These are phyloP conservation scores for Pichia membranifaciens DNA, from an alignment of 805 yeast genomes.

Conservation along the genomic window DNA sequence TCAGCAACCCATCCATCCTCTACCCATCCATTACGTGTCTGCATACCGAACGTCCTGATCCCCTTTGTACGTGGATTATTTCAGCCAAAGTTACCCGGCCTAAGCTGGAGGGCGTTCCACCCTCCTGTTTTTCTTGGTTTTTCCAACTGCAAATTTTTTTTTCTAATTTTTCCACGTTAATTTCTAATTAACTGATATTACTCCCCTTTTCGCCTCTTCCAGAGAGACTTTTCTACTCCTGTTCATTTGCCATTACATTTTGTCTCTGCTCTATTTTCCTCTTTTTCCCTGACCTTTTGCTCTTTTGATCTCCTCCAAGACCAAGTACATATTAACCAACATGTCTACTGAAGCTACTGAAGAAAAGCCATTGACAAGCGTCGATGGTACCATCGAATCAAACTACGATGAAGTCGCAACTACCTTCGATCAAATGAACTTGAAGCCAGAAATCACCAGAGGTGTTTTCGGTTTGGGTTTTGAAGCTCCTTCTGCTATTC, in stretches of 20 bases:
- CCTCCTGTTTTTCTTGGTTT: not conserved
- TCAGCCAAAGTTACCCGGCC: constrained; percentile 9
- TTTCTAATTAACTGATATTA: no score
- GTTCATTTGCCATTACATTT: not conserved
- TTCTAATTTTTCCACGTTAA: no score
- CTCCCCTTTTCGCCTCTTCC: not conserved
- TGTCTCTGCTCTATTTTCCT: no score
- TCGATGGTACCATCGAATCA: constrained; percentile 68
- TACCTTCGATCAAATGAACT: constrained; percentile 71
- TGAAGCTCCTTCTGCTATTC: constrained; percentile 95
- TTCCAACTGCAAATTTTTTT: no score
- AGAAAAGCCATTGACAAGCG: constrained; percentile 27
- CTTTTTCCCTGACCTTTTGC: no score
- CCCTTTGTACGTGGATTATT: no score
- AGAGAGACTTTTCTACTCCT: not conserved
- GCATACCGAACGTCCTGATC: no score
- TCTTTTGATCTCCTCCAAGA: not conserved
- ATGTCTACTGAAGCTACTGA: constrained; percentile 48
- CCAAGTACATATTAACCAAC: not conserved
- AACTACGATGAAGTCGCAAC: constrained; percentile 90
- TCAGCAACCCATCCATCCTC: not conserved
- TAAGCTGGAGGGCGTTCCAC: not conserved
- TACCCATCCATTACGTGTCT: no score
- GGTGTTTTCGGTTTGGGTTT: constrained; percentile 87
- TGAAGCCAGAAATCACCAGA: constrained; percentile 67